Evolutionary conservation across 2,329 filamentous ascomycete genomes (phyloP).

Genomic region (Hortaea werneckii): DNA sequence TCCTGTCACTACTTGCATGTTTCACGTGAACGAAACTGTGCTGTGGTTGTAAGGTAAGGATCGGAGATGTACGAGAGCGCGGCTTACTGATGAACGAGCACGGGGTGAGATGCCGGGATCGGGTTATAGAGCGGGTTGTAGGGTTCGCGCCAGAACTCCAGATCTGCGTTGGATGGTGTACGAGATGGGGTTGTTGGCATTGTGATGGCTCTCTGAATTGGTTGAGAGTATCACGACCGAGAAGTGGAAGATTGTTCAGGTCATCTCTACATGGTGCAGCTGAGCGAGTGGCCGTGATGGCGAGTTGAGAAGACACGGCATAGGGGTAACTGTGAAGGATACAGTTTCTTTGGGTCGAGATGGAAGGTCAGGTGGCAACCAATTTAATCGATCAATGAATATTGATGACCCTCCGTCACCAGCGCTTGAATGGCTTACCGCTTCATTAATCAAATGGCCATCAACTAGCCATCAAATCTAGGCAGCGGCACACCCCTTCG

Average conservation of each 20-base stretch:
- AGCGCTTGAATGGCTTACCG: too few relatives aligned
- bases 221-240: background rate
- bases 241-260: background rate
- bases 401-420: too few relatives aligned
- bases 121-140: slow-evolving; percentile 46
- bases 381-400: too few relatives aligned
- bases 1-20: background rate
- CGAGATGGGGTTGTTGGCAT: slow-evolving; percentile 2
- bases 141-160: slow-evolving; percentile 20
- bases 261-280: background rate
- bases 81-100: slow-evolving; percentile 40
- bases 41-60: background rate
- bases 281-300: background rate
- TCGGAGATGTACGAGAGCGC: background rate
- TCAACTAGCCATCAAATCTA: too few relatives aligned
- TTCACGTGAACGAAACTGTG: background rate
- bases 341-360: too few relatives aligned
- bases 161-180: slow-evolving; percentile 11
- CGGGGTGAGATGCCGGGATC: slow-evolving; percentile 35
- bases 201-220: background rate
- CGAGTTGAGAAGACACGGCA: background rate
- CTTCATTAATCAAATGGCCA: too few relatives aligned
- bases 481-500: too few relatives aligned
- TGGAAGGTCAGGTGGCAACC: too few relatives aligned
- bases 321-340: background rate